phyloP scores from a whole-genome alignment of 345 rosid genomes.

The Salix dunnii region DNA sequence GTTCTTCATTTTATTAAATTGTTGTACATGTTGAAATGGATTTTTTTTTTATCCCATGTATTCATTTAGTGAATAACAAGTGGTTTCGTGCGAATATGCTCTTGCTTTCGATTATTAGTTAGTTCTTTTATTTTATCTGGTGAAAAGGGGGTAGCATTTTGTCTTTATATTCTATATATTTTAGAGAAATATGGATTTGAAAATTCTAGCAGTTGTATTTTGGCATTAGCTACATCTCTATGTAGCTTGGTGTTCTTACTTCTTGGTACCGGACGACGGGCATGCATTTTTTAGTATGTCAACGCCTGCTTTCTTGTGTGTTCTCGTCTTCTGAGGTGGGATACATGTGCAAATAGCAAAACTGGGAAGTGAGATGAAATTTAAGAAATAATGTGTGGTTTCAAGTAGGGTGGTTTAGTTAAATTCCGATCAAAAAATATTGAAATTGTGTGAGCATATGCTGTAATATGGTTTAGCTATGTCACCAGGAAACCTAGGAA shows the following conservation, averaged over 20 bases:
- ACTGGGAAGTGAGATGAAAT: too few relatives aligned
- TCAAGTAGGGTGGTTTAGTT: too few relatives aligned
- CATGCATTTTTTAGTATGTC: too few relatives aligned
- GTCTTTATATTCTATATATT: too few relatives aligned
- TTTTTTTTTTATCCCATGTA: background rate
- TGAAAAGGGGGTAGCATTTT: background rate
- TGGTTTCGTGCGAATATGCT: background rate
- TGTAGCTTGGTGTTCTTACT: background rate
- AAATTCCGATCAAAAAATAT: too few relatives aligned
- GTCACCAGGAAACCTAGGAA: background rate
- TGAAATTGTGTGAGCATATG: too few relatives aligned
- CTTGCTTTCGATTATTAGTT: background rate
- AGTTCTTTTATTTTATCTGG: background rate
- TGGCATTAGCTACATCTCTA: background rate
- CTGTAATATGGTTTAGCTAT: background rate
- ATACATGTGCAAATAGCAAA: too few relatives aligned
- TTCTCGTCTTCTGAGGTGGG: too few relatives aligned
- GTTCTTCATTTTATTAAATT: background rate
- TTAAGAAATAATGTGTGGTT: too few relatives aligned
- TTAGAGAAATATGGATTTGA: too few relatives aligned
- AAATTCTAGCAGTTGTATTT: background rate
- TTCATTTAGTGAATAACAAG: background rate
- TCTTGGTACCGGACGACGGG: background rate
- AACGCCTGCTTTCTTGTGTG: too few relatives aligned
- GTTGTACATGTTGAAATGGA: constrained; percentile 3